phyloP scores from a whole-genome alignment of 2,329 filamentous ascomycete species.

The Teratosphaeriaceae sp. region DNA sequence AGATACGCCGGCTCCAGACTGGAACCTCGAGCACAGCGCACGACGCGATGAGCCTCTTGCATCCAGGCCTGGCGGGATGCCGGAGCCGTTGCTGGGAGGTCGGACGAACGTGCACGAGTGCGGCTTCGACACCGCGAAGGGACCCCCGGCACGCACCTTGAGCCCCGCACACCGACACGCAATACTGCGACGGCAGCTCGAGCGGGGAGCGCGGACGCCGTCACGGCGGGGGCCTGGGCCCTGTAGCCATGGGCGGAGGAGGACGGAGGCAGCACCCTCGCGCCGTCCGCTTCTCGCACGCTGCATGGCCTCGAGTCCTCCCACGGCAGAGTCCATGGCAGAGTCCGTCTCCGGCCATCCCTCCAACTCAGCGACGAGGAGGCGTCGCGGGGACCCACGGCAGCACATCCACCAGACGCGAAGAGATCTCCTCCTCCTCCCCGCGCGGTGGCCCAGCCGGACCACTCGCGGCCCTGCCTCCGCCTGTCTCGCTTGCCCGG shows the following conservation, averaged over 20 bases:
- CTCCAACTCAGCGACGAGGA: conserved; percentile 35
- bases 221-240: conserved; percentile 64
- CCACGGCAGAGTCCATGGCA: conserved; percentile 68
- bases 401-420: too few relatives aligned
- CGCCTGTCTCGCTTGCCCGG: too few relatives aligned
- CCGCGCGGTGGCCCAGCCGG: conserved; percentile 66
- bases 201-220: conserved; percentile 68
- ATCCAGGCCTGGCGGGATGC: conserved; percentile 64
- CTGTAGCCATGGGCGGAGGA: conserved; percentile 70
- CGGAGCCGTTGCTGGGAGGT: conserved; percentile 66
- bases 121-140: conserved; percentile 67
- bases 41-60: conserved; percentile 59
- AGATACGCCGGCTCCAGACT: conserved; percentile 59
- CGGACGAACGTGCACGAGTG: conserved; percentile 78
- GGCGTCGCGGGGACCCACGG: conserved; percentile 75
- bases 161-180: conserved; percentile 69
- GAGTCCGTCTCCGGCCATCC: conserved; percentile 56
- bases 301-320: conserved; percentile 75
- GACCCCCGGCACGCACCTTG: conserved; percentile 70
- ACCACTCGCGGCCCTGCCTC: conserved; percentile 59
- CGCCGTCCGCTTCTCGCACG: conserved; percentile 70
- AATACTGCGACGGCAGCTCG: conserved; percentile 77
- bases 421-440: too few relatives aligned
- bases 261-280: conserved; percentile 65
- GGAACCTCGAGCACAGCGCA: conserved; percentile 46